Base-by-base conservation (phyloP, 1,284 basidiomycete genomes). In the Puccinia brachypodii region DNA sequence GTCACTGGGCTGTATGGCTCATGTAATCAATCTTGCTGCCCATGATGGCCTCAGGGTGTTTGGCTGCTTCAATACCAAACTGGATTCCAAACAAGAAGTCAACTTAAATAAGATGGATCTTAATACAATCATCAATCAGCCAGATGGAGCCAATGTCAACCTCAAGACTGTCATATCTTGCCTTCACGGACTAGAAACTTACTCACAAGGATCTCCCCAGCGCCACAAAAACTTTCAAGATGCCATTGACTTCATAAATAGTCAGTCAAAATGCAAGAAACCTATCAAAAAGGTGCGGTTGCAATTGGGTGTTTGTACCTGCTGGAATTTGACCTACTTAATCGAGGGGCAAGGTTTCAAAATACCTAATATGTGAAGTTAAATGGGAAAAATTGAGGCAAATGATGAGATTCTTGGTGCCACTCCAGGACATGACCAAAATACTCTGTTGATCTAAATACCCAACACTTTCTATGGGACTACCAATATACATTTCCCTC, bases 1-100 rank as follows among this genome's bases (percentile, higher is more conserved):
- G 13, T 22, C 58, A 3, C 36, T 53, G 11, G 73, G 73, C 22
- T 75, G 73, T 60, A 58, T 75, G 36, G 73, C 73, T 9, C 73
- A 75, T 31, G 33, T 75, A 3, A 75, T 75, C 50, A 75, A 75
- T 31, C 53, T 75, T 33, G 73, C 73, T 56, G 73, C 73, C 2
- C 44, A 60, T 14, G 50, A 53, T 25, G 73, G 47, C 6, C 31
- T 75, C 11, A 6, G 14, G 9, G 31, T 75, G 7, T 75, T 75
- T 40, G 62, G 33, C 31, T 16, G 44, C 19, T 28, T 9, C 28
- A 47, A 31, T 8, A 36, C 22, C 47, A 16, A 47, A 28, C 42
- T 8, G 6, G 56, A 58, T 31, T 2, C 25, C 14, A 33, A 58
- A 31, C 33, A n/a, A 14, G 9, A 28, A 31, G 6, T 42, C 38